phyloP scores from a whole-genome alignment of 75 land plant species.

The Ceratopteris richardii region DNA sequence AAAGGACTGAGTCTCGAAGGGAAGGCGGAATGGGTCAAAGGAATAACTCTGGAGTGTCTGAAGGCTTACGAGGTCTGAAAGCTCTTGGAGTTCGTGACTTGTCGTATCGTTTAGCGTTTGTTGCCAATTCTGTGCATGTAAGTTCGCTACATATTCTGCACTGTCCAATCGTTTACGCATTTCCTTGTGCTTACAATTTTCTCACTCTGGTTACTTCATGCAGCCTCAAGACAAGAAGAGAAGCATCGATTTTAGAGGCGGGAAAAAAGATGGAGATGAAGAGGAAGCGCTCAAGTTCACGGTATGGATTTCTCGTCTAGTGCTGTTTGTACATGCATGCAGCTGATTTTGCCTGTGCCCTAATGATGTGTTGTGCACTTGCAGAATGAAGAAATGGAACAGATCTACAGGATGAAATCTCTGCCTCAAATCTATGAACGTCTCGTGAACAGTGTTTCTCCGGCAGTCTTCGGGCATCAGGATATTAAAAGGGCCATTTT shows the following conservation, averaged over 20 bases:
- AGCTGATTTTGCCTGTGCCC: too few species aligned
- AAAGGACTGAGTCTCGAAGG: constrained; percentile 78
- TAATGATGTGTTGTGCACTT: too few species aligned
- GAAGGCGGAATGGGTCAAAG: constrained; percentile 43
- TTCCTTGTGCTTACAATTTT: too few species aligned
- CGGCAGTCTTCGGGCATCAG: constrained; percentile 97
- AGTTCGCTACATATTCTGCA: too few species aligned
- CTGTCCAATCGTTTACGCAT: neutral
- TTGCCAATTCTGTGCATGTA: constrained; percentile 99
- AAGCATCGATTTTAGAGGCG: constrained; percentile 63
- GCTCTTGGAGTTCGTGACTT: constrained; percentile 95
- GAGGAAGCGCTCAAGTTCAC: constrained; percentile 55
- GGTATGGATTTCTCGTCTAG: constrained; percentile 24
- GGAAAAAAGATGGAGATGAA: constrained; percentile 67
- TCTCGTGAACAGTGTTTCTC: constrained; percentile 84
- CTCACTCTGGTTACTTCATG: constrained; percentile 6
- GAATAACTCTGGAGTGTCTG: constrained; percentile 33
- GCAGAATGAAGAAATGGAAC: constrained; percentile 77
- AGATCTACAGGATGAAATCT: constrained; percentile 64
- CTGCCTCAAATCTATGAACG: constrained; percentile 88
- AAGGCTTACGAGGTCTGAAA: constrained; percentile 79
- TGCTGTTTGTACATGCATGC: neutral
- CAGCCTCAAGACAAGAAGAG: constrained; percentile 77
- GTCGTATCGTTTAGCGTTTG: constrained; percentile 86
- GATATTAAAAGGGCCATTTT: constrained; percentile 93